phyloP scores from a whole-genome alignment of 1,284 basidiomycete species.

The Caloboletus firmus region DNA sequence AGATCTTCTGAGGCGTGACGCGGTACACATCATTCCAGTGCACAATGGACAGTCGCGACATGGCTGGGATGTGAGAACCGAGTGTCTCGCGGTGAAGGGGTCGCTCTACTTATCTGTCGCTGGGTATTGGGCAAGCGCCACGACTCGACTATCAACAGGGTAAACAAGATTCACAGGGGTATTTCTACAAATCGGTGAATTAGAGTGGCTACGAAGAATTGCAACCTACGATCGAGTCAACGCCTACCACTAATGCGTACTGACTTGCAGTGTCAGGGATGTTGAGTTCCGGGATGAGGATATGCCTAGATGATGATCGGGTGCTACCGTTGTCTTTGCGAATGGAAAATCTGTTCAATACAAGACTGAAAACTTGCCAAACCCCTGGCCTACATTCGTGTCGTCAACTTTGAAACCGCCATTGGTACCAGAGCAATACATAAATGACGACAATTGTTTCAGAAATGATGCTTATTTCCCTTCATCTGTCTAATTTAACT shows the following conservation, averaged over 20 bases:
- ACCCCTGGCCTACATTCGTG: background rate
- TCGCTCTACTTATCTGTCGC: background rate
- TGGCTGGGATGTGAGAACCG: conserved; percentile 6
- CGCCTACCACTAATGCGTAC: too few species aligned
- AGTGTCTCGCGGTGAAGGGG: background rate
- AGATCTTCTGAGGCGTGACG: conserved; percentile 67
- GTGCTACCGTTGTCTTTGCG: too few species aligned
- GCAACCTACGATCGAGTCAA: too few species aligned
- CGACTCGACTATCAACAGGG: background rate
- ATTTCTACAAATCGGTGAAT: background rate
- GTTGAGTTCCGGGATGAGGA: too few species aligned
- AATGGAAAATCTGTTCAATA: background rate
- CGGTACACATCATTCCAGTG: conserved; percentile 82
- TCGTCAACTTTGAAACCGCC: background rate
- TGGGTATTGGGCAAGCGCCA: conserved; percentile 6
- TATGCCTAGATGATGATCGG: too few species aligned
- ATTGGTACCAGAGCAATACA: background rate
- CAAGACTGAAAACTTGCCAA: background rate
- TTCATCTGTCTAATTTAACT: background rate
- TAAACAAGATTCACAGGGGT: background rate
- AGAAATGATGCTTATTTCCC: background rate
- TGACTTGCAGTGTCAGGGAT: too few species aligned
- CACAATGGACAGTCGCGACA: conserved; percentile 37
- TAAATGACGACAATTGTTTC: background rate
- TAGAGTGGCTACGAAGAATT: background rate